Conservation (phyloP, 1,284 basidiomycete genomes). For the Microbotryum scabiosae region DNA sequence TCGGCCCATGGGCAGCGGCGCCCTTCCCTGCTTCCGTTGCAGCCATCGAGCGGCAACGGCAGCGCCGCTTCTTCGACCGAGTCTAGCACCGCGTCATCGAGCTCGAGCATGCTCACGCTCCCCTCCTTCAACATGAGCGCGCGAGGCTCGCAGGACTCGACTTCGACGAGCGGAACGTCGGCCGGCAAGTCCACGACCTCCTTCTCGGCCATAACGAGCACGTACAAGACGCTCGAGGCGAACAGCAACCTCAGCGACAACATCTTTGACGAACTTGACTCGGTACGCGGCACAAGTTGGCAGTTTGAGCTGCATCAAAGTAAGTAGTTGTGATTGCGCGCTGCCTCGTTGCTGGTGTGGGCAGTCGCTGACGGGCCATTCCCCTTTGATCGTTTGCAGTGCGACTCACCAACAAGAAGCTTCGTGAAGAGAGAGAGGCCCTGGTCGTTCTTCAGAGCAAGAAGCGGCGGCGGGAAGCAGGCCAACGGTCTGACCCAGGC, state of each 20-base stretch:
- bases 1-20: too few relatives aligned
- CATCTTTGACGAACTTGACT: slow-evolving; percentile 65
- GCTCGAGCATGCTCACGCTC: too few relatives aligned
- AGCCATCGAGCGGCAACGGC: slow-evolving; percentile 2
- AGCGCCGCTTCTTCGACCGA: not conserved
- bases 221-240: slow-evolving; percentile 28
- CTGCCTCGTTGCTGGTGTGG: not conserved
- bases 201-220: slow-evolving; percentile 33
- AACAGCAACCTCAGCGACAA: slow-evolving; percentile 40
- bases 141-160: not conserved
- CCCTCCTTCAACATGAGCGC: too few relatives aligned
- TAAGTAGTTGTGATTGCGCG: slow-evolving; percentile 42
- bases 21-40: not conserved
- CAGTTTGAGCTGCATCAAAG: slow-evolving; percentile 86
- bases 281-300: slow-evolving; percentile 64
- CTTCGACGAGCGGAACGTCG: not conserved
- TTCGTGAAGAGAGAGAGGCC: slow-evolving; percentile 52
- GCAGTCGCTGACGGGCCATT: too few relatives aligned
- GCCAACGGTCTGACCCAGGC: slow-evolving; percentile 6
- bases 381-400: slow-evolving; percentile 2
- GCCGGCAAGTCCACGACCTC: slow-evolving; percentile 8
- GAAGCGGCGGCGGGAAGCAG: slow-evolving; percentile 5
- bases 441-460: slow-evolving; percentile 42
- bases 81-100: too few relatives aligned
- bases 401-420: slow-evolving; percentile 56